Evolutionary conservation across 441 rosid genomes (phyloP), one percentile per base, ranked within the genome.

Genomic region (Macaranga tanarius): DNA sequence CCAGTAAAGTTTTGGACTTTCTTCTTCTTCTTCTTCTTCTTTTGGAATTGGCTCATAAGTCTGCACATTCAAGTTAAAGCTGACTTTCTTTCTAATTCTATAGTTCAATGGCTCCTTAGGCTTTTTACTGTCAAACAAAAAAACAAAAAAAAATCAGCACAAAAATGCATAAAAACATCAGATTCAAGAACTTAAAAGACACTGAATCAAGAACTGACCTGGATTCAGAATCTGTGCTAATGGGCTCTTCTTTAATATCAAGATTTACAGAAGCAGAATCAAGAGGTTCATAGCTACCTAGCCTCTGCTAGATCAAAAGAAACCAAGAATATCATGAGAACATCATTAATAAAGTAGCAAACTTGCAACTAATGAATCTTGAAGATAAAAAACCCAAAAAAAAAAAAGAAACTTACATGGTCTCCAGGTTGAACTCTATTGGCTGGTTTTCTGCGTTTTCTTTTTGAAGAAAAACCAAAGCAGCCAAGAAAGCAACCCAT

Each of bases 51-150:
- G 89, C 76, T 93, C 94, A 69, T 89, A 87, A 16, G 92, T 86
- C 81, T 80, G 79, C 66, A 95, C 87, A 77, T 89, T 69, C 58
- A 86, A 73, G 76, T 91, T 91, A 63, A 93, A 95, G 11, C 95
- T 92, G 22, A 95, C 99, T 82, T 87, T 93, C 86, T 89, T 93
- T 57, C 76, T 69, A 74, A 76, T 58, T 78, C 73, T 77, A 65
- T 63, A 76, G 63, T 89, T 83, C 70, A 74, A 82, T 63, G 82
- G 81, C 75, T 82, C 87, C 85, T 72, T 79, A 13, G 75, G 58
- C 77, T 82, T 79, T 64, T 65, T 74, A 57, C 89, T 88, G 81
- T 68, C 69, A 42, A 34, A 65, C 17, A 12, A 11, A 45, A 23
- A 52, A 31, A 55, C 10, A 40, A 15, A 11, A 4, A 52, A 73